Evolutionary conservation across 306 rosid species (phyloP).

Genomic region (Coriaria nepalensis): DNA sequence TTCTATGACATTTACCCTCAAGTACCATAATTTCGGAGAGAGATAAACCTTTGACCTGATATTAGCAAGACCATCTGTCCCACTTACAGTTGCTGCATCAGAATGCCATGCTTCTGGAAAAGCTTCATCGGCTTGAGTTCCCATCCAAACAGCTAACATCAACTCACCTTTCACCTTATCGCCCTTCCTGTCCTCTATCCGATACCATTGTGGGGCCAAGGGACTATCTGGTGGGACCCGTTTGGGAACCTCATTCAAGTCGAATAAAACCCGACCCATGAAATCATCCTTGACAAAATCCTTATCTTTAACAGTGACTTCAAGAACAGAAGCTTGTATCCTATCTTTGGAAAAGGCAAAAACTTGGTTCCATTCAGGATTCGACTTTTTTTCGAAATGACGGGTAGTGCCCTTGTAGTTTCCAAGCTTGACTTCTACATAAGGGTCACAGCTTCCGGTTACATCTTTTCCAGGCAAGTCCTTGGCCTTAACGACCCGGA

Average conservation of each 20-base stretch:
- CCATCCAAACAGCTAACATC: constrained; percentile 51
- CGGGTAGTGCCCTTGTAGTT: constrained; percentile 55
- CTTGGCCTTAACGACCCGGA: constrained; percentile 47
- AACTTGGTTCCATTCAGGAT: constrained; percentile 59
- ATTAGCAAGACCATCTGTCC: constrained; percentile 48
- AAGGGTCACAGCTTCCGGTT: constrained; percentile 18
- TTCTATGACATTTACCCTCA: constrained; percentile 59
- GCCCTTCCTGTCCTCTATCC: constrained; percentile 40
- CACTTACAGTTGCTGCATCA: constrained; percentile 47
- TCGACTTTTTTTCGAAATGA: constrained; percentile 47
- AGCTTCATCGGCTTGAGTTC: constrained; percentile 18
- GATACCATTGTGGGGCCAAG: constrained; percentile 52
- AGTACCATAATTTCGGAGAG: constrained; percentile 64
- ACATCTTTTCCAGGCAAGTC: constrained; percentile 7
- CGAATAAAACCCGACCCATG: constrained; percentile 39
- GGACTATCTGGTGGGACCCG: constrained; percentile 57
- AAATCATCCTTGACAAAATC: constrained; percentile 51
- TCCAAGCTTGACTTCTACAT: constrained; percentile 41
- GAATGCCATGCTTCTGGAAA: constrained; percentile 65
- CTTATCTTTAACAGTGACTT: constrained; percentile 49
- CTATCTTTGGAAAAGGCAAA: constrained; percentile 52
- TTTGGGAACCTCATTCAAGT: constrained; percentile 41
- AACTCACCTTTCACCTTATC: constrained; percentile 46
- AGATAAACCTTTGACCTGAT: constrained; percentile 55
- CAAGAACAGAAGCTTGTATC: constrained; percentile 43